Evolutionary conservation across 2,329 filamentous ascomycete species (phyloP).

Genomic region (Phyllosticta paracitricarpa): DNA sequence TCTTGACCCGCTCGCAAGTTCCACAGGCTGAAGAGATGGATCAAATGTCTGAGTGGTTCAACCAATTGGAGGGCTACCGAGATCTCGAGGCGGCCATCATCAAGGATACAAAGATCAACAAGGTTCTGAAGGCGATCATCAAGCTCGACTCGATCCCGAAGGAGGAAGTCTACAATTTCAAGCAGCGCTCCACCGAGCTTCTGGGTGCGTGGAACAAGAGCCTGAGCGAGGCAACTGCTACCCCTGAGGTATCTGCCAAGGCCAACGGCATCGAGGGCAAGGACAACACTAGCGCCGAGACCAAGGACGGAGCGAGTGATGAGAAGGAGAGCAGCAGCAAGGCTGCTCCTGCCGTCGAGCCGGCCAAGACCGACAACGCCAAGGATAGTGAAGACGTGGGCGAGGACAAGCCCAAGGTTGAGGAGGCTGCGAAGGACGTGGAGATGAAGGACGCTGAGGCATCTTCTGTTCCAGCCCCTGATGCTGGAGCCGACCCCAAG

Average conservation of each 20-base stretch:
- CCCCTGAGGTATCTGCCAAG: conserved; percentile 22
- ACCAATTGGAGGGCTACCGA: conserved; percentile 67
- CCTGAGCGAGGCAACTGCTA: conserved; percentile 42
- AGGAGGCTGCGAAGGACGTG: conserved; percentile 20
- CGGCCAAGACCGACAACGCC: conserved; percentile 24
- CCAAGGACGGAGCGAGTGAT: conserved; percentile 17
- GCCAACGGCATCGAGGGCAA: conserved; percentile 29
- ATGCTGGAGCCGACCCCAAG: conserved; percentile 11
- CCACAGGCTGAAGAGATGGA: conserved; percentile 83
- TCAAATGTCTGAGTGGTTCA: conserved; percentile 65
- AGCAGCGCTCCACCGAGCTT: conserved; percentile 66
- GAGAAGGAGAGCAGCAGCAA: conserved; percentile 20
- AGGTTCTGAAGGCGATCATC: conserved; percentile 88
- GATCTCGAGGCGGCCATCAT: conserved; percentile 87
- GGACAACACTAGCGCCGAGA: conserved; percentile 13
- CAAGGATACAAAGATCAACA: conserved; percentile 91
- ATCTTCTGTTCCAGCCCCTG: conserved; percentile 13
- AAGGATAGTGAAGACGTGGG: conserved; percentile 27
- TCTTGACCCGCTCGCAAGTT: conserved; percentile 71
- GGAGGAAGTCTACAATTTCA: conserved; percentile 85
- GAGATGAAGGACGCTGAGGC: conserved; percentile 25
- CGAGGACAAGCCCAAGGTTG: conserved; percentile 28
- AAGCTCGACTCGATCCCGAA: conserved; percentile 78
- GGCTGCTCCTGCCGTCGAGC: conserved; percentile 13
- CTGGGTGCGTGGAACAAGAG: conserved; percentile 85